Base-by-base conservation (phyloP, 225 moss, liverwort and hornwort genomes). In the Anthoceros angustus region DNA sequence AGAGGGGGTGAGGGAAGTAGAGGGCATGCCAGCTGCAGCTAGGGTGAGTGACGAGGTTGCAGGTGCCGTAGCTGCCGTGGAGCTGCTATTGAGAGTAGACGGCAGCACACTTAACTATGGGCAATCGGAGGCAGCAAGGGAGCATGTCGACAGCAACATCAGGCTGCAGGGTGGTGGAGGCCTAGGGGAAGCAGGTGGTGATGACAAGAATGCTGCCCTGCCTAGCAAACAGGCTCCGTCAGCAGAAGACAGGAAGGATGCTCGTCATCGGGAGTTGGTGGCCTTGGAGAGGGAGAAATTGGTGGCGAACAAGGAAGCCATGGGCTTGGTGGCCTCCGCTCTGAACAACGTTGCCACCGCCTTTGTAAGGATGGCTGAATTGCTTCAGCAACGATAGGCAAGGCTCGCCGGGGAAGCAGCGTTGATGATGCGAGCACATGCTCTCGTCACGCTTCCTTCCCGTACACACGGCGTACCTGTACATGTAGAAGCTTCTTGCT, bases 311-410 rank as follows among this genome's bases (percentile, higher is more conserved):
- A 72, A 67, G 43, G 72, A 72, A 63, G 72, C 72, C 12, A 72
- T 72, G 42, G 40, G 42, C 40, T 42, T 62, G 24, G 61, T 72
- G 62, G 72, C 72, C 61, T 41, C 62, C 6, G 72, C 72, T 62
- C 66, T 72, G 23, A 72, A 72, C 72, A 72, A 72, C 41, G 67
- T 72, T 66, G 67, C 72, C 24, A 72, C 67, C 45, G 72, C 67
- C 7, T 49, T 72, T 49, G 42, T 67, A 9, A 72, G 63, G 72
- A 67, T 72, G 67, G 46, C 67, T n/a, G 72, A 72, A 14, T 43
- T 72, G 42, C 42, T 72, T 42, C 72, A 72, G 66, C 72, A 67
- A 66, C 61, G 61, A 25, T 72, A 72, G 72, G 16, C 66, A 67
- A 11, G 48, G 43, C 38, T 67, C 48, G 66, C 32, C 32, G 32